Evolutionary conservation across 1,284 basidiomycete genomes (phyloP).

Genomic region (Papiliotrema flavescens): DNA sequence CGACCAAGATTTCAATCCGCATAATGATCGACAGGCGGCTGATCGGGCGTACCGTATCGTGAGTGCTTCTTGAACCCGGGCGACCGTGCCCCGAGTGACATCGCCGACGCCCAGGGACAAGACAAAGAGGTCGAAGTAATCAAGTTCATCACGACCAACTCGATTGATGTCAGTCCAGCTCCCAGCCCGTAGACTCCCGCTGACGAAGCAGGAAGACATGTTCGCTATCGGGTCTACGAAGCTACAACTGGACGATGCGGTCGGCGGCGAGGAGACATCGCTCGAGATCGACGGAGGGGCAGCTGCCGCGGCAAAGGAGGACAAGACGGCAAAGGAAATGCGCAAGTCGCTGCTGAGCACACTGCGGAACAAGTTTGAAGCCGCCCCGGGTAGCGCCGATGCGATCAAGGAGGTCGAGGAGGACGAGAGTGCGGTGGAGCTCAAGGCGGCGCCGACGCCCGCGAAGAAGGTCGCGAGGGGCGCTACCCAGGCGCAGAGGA

Average conservation of each 20-base stretch:
- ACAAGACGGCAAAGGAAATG: conserved; percentile 62
- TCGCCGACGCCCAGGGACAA: conserved; percentile 32
- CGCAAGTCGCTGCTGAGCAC: conserved; percentile 75
- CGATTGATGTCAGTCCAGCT: conserved; percentile 63
- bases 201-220: conserved; percentile 69
- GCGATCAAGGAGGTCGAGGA: conserved; percentile 2
- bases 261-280: conserved; percentile 61
- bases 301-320: conserved; percentile 63
- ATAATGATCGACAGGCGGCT: conserved; percentile 87
- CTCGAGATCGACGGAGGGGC: conserved; percentile 26
- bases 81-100: too few species aligned
- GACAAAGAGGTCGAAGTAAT: conserved; percentile 57
- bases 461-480: conserved; percentile 18
- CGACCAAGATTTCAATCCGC: conserved; percentile 94
- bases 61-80: too few species aligned
- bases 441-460: conserved; percentile 7
- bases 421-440: conserved; percentile 4
- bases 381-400: conserved; percentile 33
- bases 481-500: background rate
- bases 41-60: conserved; percentile 97
- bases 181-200: background rate
- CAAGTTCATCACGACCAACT: conserved; percentile 86
- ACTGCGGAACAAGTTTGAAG: conserved; percentile 65
- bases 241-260: conserved; percentile 84
- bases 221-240: conserved; percentile 83